Conservation (phyloP, 768 basidiomycete species). For the Amanita polypyramis region DNA sequence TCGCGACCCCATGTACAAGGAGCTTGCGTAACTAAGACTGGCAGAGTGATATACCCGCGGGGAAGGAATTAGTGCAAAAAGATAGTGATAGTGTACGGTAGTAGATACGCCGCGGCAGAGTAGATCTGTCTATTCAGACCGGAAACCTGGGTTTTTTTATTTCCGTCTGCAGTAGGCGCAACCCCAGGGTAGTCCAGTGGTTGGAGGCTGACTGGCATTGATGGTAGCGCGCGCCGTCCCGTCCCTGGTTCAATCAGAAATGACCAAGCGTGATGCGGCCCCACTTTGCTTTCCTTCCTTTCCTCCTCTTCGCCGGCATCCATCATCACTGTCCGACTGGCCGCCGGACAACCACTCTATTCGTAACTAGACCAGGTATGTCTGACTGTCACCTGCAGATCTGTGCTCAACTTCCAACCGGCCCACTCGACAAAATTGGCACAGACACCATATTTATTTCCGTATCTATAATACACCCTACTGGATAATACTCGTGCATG, state of each 20-base stretch:
- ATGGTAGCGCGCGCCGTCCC: neutral
- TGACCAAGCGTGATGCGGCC: neutral
- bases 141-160: too few species aligned
- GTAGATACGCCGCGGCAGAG: too few species aligned
- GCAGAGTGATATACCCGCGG: too few species aligned
- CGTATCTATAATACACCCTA: conserved; percentile 1
- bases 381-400: neutral
- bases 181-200: too few species aligned
- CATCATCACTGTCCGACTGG: neutral
- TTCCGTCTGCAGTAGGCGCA: too few species aligned
- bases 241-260: conserved; percentile 4
- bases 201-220: conserved; percentile 3
- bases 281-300: neutral
- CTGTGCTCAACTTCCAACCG: neutral
- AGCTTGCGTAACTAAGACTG: too few species aligned
- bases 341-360: neutral
- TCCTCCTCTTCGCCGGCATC: neutral
- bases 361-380: neutral
- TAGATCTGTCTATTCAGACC: too few species aligned
- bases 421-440: neutral
- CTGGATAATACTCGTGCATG: conserved; percentile 8
- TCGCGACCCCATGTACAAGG: too few species aligned
- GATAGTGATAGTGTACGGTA: too few species aligned
- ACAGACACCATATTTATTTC: neutral
- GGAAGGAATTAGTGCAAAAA: too few species aligned